phyloP scores from a whole-genome alignment of 2,329 filamentous ascomycete species.

The Botryotinia globosa region DNA sequence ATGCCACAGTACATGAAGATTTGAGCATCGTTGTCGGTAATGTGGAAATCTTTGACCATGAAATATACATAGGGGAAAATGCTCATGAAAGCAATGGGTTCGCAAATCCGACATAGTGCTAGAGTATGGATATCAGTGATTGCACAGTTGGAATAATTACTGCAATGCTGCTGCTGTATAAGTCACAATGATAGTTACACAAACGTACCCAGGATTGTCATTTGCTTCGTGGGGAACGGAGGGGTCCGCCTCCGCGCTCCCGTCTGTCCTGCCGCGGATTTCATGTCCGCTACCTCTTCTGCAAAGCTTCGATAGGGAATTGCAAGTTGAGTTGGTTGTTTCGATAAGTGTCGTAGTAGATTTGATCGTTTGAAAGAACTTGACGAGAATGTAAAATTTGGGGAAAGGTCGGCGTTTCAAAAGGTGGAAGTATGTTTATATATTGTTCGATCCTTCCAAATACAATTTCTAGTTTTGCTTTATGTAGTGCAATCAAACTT shows the following conservation, averaged over 20 bases:
- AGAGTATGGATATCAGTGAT: not conserved
- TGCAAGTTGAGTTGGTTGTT: not conserved
- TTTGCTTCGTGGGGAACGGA: slow-evolving; percentile 45
- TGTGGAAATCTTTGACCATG: slow-evolving; percentile 90
- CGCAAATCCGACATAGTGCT: slow-evolving; percentile 94
- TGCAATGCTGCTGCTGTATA: slow-evolving; percentile 2
- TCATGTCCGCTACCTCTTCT: slow-evolving; percentile 23
- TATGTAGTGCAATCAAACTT: slow-evolving; percentile 20
- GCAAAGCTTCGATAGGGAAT: slow-evolving; percentile 19
- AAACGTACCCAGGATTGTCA: slow-evolving; percentile 52
- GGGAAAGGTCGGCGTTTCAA: not conserved
- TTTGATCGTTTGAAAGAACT: not conserved
- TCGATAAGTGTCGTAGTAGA: not conserved
- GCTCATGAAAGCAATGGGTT: slow-evolving; percentile 99
- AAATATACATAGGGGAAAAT: slow-evolving; percentile 98
- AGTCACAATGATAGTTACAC: slow-evolving; percentile 6
- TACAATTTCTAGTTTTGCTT: not conserved
- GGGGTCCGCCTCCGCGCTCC: slow-evolving; percentile 39
- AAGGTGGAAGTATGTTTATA: slow-evolving; percentile 5
- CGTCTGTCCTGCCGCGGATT: slow-evolving; percentile 29
- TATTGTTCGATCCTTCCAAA: slow-evolving; percentile 14
- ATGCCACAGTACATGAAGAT: slow-evolving; percentile 93
- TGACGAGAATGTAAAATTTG: slow-evolving; percentile 4
- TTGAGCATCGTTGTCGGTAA: slow-evolving; percentile 72
- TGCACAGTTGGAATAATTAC: not conserved